Base-by-base conservation (phyloP, 768 basidiomycete genomes). In the Mycena venus region DNA sequence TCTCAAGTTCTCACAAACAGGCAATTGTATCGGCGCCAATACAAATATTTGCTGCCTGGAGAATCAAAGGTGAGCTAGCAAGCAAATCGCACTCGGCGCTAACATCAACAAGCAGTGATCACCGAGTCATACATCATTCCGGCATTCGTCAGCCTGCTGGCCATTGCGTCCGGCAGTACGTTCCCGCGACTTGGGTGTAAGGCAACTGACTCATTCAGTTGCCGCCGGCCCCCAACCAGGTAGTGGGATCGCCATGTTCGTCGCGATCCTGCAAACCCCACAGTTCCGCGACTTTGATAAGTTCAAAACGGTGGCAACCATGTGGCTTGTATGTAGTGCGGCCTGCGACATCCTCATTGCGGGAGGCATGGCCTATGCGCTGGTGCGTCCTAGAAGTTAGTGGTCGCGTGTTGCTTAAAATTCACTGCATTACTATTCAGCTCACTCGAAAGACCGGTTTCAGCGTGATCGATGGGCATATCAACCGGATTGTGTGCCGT, bases 401-500 rank as follows among this genome's bases (percentile, higher is more conserved):
- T 44, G 60, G 60, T 61, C 60, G 60, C 23, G 40, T 44, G 60
- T 61, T 61, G 21, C 60, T 61, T 61, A 61, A 61, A 61, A 49
- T 61, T 25, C 60, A 61, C 60, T 25, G 60, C 60, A 61, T 61
- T 61, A 44, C 60, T 42, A 61, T 61, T 61, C 60, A 61, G 60
- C 60, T 61, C 38, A 61, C 60, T 61, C 60, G 60, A 61, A 61
- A 61, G 60, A 61, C 59, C 59, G 38, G 55, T 49, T 49, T 49
- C 47, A 49, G n/a, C 47, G 47, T 49, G 47, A 49, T 25, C 47
- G 47, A 49, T 49, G 47, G 47, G 47, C 47, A 49, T 49, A 49
- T 49, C 11, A 23, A 49, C 47, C 47, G 47, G 23, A 49, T 49
- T 49, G 47, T 49, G 47, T n/a, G 47, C 47, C 47, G 47, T 49